Evolutionary conservation across 2,329 filamentous ascomycete species (phyloP).

Genomic region (Chaetomium globosum): DNA sequence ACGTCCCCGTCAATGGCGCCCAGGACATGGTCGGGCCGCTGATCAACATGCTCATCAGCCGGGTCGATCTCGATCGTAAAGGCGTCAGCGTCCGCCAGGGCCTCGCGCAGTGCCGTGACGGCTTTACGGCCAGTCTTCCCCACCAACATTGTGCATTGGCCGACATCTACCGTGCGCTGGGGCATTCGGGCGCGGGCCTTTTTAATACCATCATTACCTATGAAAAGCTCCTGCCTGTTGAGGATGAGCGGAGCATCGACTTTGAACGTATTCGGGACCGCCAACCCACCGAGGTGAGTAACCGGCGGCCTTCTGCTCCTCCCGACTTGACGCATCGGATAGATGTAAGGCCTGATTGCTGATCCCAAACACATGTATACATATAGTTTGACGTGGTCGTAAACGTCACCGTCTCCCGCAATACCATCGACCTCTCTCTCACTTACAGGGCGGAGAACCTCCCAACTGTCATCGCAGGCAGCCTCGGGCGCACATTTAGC

Average conservation of each 20-base stretch:
- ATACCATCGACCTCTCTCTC: slow-evolving; percentile 9
- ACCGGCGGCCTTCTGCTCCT: background rate
- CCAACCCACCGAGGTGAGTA: slow-evolving; percentile 5
- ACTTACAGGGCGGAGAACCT: slow-evolving; percentile 4
- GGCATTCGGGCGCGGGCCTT: slow-evolving; percentile 8
- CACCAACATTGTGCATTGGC: slow-evolving; percentile 8
- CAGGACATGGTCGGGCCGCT: slow-evolving; percentile 3
- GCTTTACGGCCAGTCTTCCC: slow-evolving; percentile 8
- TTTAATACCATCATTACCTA: slow-evolving; percentile 8
- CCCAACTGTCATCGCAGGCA: slow-evolving; percentile 3
- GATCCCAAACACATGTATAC: background rate
- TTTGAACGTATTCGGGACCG: slow-evolving; percentile 8
- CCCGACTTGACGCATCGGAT: background rate
- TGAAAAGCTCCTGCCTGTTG: slow-evolving; percentile 4
- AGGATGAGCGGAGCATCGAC: slow-evolving; percentile 8
- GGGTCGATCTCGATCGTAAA: slow-evolving; percentile 7
- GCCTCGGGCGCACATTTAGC: slow-evolving; percentile 2
- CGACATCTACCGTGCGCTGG: slow-evolving; percentile 7
- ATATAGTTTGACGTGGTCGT: slow-evolving; percentile 8
- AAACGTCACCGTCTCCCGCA: slow-evolving; percentile 5
- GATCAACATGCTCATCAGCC: slow-evolving; percentile 11
- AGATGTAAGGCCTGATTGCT: background rate
- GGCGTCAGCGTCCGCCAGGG: slow-evolving; percentile 6
- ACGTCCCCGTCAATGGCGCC: background rate
- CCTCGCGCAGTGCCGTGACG: slow-evolving; percentile 2